These are phyloP conservation scores for Dictyostelium citrinum DNA, from an alignment of 78 protist genomes.

Conservation along the genomic window DNA sequence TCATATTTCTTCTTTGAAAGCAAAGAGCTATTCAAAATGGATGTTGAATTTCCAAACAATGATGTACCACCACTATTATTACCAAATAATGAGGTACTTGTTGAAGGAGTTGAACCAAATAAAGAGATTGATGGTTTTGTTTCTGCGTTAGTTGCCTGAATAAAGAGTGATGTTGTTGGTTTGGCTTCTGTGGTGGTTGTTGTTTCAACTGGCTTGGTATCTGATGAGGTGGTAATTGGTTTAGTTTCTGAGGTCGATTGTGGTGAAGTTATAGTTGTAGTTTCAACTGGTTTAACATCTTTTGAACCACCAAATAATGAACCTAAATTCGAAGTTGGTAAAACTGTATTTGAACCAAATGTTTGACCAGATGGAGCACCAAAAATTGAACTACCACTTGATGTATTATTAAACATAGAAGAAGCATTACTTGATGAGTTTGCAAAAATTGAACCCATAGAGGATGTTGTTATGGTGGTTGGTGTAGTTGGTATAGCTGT, in stretches of 20 bases:
- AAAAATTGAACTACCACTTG: not conserved
- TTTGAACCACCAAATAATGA: not conserved
- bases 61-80: not conserved
- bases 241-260: not conserved
- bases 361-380: not conserved
- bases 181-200: not conserved
- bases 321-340: not conserved
- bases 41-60: not conserved
- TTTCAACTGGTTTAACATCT: not conserved
- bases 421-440: not conserved
- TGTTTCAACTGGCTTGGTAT: not conserved
- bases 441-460: not conserved
- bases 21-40: not conserved
- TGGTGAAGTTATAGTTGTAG: not conserved
- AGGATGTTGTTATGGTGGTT: not conserved
- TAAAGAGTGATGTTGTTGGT: not conserved
- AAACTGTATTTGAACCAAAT: not conserved
- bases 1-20: not conserved
- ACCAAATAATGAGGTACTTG: constrained; percentile 11
- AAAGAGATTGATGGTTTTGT: too few relatives aligned
- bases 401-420: not conserved
- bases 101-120: too few relatives aligned
- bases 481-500: not conserved
- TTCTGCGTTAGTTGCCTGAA: too few relatives aligned
- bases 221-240: not conserved